A percentile compares a stretch with the other conserved stretches of the same genome.
Conservation (phyloP, 306 rosid genomes). For the Sphenostylis stenocarpa region DNA sequence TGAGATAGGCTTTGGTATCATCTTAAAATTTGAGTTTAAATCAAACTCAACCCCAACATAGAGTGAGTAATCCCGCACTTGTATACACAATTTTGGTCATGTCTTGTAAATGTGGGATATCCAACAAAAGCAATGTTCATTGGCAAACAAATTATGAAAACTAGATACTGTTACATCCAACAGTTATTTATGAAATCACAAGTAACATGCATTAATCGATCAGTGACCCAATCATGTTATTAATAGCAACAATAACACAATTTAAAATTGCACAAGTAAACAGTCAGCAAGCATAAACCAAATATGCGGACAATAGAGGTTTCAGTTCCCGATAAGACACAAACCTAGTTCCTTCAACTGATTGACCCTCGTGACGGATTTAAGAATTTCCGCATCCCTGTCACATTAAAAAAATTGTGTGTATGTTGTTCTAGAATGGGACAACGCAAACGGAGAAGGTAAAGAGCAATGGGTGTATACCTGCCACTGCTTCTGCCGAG, state of each 20-base stretch:
- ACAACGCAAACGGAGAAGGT: background rate
- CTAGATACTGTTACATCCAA: background rate
- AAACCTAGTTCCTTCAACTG: conserved; percentile 90
- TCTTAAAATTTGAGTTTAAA: background rate
- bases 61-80: background rate
- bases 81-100: background rate
- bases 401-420: conserved; percentile 20
- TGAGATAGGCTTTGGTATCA: background rate
- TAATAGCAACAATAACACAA: conserved; percentile 13
- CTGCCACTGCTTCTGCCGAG: conserved; percentile 98
- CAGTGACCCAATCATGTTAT: background rate
- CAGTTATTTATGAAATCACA: background rate
- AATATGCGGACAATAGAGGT: background rate
- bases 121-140: background rate
- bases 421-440: background rate
- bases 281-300: conserved; percentile 18
- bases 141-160: background rate
- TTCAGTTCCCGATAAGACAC: conserved; percentile 12
- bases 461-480: conserved; percentile 25
- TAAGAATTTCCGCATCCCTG: conserved; percentile 87
- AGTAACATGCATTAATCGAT: background rate
- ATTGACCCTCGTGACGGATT: conserved; percentile 77
- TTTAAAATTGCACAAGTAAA: background rate
- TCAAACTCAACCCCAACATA: background rate
- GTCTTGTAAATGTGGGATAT: background rate